Percentiles rank a stretch among this genome's conserved stretches.
Evolutionary conservation across 2,329 filamentous ascomycete species (phyloP).

Genomic region (Nemania abortiva): DNA sequence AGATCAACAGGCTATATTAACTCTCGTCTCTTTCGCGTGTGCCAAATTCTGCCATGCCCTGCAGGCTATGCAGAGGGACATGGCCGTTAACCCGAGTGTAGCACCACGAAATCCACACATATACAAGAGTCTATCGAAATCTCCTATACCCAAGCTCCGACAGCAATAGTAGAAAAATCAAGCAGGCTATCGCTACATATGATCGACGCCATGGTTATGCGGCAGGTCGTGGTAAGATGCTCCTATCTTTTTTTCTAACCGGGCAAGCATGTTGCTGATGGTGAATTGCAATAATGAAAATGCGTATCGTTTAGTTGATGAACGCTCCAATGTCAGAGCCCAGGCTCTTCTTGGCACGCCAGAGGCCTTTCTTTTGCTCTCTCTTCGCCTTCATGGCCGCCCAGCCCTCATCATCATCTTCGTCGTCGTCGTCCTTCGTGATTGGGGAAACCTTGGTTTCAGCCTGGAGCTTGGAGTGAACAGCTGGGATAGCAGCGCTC

Average conservation of each 20-base stretch:
- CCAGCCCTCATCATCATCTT: constrained; percentile 77
- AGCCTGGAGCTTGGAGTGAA: constrained; percentile 55
- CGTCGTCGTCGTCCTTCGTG: constrained; percentile 63
- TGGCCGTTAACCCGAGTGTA: constrained; percentile 20
- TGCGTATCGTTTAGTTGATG: constrained; percentile 54
- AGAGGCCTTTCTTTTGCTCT: constrained; percentile 75
- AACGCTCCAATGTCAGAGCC: constrained; percentile 62
- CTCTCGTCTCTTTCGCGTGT: constrained; percentile 18
- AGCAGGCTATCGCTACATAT: constrained; percentile 29
- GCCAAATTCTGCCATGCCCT: constrained; percentile 29
- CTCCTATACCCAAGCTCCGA: constrained; percentile 25
- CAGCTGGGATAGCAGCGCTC: constrained; percentile 56
- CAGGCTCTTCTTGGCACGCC: constrained; percentile 71
- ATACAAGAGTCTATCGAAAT: constrained; percentile 34
- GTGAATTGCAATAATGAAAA: constrained; percentile 40
- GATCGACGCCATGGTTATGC: constrained; percentile 30
- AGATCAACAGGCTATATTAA: constrained; percentile 10
- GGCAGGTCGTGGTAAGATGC: constrained; percentile 31
- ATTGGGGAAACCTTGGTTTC: constrained; percentile 57
- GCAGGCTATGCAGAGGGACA: constrained; percentile 20
- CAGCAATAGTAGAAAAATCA: constrained; percentile 17
- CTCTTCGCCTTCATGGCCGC: constrained; percentile 77
- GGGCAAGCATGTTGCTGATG: constrained; percentile 38
- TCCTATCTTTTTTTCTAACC: constrained; percentile 44
- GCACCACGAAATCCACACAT: constrained; percentile 28